These are phyloP conservation scores for Metschnikowia chrysomelidarum DNA, from an alignment of 805 yeast genomes.

Conservation along the genomic window DNA sequence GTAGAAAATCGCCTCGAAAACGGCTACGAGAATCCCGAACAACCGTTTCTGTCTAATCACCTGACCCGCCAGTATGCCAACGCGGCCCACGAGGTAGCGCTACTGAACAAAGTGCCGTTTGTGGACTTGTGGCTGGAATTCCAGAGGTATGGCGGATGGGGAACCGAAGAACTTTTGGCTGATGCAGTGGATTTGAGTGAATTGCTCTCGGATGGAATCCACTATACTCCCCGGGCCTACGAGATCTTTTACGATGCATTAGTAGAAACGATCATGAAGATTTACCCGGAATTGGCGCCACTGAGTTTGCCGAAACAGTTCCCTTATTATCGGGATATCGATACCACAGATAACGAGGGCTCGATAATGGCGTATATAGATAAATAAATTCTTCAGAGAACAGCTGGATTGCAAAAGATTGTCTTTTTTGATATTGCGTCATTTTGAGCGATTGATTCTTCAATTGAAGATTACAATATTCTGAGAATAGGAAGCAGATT, in stretches of 20 bases:
- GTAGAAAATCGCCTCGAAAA: background rate
- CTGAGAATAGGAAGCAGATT: too few species aligned
- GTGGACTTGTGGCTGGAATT: constrained; percentile 54
- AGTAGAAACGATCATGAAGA: constrained; percentile 31
- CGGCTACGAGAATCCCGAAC: constrained; percentile 19
- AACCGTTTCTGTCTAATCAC: constrained; percentile 35
- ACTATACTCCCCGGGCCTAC: constrained; percentile 56
- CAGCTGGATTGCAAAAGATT: too few species aligned
- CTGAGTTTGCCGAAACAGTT: constrained; percentile 34
- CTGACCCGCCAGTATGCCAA: constrained; percentile 49
- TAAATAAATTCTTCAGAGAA: too few species aligned
- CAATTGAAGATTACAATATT: too few species aligned
- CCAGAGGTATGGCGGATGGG: constrained; percentile 28
- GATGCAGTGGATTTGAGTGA: constrained; percentile 17
- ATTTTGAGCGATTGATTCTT: too few species aligned
- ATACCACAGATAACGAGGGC: constrained; percentile 11
- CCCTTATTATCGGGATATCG: constrained; percentile 42
- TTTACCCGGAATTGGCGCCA: constrained; percentile 51
- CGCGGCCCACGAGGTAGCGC: constrained; percentile 47
- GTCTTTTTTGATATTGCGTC: too few species aligned
- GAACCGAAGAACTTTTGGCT: constrained; percentile 37
- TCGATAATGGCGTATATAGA: constrained; percentile 8
- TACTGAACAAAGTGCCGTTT: constrained; percentile 49
- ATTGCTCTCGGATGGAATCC: constrained; percentile 52
- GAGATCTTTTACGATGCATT: constrained; percentile 46